A percentile compares a stretch with the other conserved stretches of the same genome.
These are phyloP conservation scores for Fraxinus quadrangulata DNA, from an alignment of 257 asterid genomes.

Conservation along the genomic window DNA sequence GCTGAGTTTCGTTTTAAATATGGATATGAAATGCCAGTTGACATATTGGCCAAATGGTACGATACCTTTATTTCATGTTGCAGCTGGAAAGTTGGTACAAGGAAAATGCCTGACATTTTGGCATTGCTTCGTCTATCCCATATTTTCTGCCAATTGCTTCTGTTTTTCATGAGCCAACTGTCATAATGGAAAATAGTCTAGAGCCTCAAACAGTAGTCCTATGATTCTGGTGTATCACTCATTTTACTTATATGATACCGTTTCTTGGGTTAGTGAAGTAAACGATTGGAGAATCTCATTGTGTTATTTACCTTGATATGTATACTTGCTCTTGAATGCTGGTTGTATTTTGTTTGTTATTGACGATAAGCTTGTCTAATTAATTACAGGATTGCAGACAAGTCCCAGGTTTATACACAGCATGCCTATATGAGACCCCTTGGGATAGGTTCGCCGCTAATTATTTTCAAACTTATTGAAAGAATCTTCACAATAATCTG, in stretches of 20 bases:
- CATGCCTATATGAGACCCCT: constrained; percentile 99
- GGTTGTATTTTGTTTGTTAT: not conserved
- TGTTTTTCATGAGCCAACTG: not conserved
- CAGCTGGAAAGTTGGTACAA: not conserved
- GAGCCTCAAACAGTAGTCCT: constrained; percentile 11
- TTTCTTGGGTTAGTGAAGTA: not conserved
- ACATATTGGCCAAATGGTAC: constrained; percentile 89
- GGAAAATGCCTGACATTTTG: not conserved
- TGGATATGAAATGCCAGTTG: constrained; percentile 98
- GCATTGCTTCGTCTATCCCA: not conserved
- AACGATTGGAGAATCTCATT: not conserved
- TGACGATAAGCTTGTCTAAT: constrained; percentile 21
- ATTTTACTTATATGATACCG: not conserved
- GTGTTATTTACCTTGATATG: not conserved
- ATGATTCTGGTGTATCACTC: constrained; percentile 7
- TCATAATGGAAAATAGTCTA: not conserved
- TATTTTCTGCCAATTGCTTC: not conserved
- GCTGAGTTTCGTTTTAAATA: constrained; percentile 86
- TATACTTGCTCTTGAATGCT: not conserved
- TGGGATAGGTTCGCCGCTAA: constrained; percentile 79
- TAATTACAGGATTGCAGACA: constrained; percentile 91
- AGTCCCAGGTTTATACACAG: constrained; percentile 98
- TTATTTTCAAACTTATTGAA: constrained; percentile 6
- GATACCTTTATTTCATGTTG: not conserved
- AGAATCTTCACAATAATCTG: constrained; percentile 12